Evolutionary conservation across 176 grass and related monocot species (phyloP).

Genomic region (Rhynchospora tenuis): DNA sequence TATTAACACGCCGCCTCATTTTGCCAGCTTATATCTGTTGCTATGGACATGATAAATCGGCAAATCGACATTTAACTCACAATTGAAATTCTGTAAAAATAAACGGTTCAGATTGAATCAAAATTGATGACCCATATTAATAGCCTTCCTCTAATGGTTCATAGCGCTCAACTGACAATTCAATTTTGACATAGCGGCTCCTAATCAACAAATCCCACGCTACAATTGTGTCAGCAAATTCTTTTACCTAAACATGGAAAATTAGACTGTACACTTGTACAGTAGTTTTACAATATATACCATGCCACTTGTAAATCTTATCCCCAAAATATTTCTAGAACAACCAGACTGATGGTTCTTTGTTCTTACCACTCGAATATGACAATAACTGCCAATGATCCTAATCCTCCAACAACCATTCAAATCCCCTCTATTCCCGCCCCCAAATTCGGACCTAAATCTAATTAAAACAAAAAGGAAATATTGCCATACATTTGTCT

Average conservation of each 20-base stretch:
- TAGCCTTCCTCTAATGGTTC: too few relatives aligned
- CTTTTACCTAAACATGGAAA: neutral
- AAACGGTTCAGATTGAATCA: too few relatives aligned
- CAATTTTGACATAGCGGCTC: neutral
- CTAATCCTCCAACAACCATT: constrained; percentile 21
- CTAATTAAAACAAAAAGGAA: constrained; percentile 8
- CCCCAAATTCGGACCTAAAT: constrained; percentile 23
- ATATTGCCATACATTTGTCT: neutral
- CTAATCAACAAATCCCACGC: neutral
- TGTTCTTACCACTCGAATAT: neutral
- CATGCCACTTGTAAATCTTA: neutral
- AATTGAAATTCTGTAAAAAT: too few relatives aligned
- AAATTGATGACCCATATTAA: too few relatives aligned
- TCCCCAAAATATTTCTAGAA: neutral
- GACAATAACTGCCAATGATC: constrained; percentile 1
- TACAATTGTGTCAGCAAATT: neutral
- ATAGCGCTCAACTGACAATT: neutral
- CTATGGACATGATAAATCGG: too few relatives aligned
- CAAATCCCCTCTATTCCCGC: constrained; percentile 34
- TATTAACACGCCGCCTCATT: too few relatives aligned
- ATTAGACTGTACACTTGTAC: neutral
- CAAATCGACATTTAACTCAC: too few relatives aligned
- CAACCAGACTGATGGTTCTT: neutral
- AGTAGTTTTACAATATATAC: neutral
- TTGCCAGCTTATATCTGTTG: too few relatives aligned